Evolutionary conservation across 768 basidiomycete genomes (phyloP).

Genomic region (Auriscalpium vulgare): DNA sequence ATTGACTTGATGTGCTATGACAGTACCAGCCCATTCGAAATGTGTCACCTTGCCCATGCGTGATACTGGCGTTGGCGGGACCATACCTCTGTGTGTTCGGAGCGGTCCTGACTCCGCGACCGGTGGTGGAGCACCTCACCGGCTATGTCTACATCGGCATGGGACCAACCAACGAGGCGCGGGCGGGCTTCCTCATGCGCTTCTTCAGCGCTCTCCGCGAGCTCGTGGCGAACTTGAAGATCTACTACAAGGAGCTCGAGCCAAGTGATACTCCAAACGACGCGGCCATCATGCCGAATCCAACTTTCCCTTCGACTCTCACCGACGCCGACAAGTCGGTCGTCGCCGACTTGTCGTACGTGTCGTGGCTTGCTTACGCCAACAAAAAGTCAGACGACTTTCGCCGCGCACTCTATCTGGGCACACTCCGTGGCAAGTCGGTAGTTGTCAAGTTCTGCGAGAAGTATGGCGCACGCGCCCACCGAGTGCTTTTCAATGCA

Average conservation of each 20-base stretch:
- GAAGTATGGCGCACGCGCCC: conserved; percentile 3
- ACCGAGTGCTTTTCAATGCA: conserved; percentile 2
- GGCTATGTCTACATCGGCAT: conserved; percentile 4
- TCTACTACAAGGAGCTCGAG: neutral
- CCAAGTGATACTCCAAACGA: neutral
- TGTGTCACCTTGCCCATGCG: conserved; percentile 10
- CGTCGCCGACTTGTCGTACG: neutral
- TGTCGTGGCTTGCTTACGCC: neutral
- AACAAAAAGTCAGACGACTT: neutral
- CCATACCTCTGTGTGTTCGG: conserved; percentile 9
- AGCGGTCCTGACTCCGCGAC: conserved; percentile 3
- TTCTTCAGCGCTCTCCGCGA: neutral
- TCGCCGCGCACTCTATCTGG: neutral
- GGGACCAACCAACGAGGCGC: neutral
- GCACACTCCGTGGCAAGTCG: neutral
- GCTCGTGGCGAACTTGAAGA: neutral
- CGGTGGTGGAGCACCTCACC: conserved; percentile 9
- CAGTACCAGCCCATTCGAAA: neutral
- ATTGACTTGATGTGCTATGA: neutral
- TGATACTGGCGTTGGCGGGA: conserved; percentile 10
- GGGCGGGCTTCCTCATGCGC: neutral
- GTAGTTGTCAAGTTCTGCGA: conserved; percentile 15
- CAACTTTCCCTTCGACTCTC: neutral
- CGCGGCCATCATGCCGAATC: neutral
- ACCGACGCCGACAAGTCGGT: neutral